Conservation (phyloP, 192 early-diverging fungal genomes). For the Coemansia sp. region DNA sequence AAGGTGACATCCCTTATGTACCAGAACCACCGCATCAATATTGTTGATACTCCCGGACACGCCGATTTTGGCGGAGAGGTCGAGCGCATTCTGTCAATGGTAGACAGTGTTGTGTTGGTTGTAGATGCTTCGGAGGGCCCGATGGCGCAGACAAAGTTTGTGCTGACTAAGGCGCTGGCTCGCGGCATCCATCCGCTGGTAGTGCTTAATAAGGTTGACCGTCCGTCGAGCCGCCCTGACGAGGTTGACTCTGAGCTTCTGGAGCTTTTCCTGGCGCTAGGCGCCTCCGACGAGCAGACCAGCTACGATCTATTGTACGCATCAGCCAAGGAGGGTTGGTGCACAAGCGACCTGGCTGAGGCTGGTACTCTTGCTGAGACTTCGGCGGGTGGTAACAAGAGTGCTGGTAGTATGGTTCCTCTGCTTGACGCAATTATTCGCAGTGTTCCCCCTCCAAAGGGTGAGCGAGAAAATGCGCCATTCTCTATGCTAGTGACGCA, state of each 20-base stretch:
- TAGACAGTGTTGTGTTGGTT: conserved; percentile 83
- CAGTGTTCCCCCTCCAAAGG: conserved; percentile 65
- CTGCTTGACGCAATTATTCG: conserved; percentile 73
- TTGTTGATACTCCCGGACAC: conserved; percentile 84
- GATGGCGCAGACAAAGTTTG: conserved; percentile 89
- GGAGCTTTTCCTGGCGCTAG: conserved; percentile 77
- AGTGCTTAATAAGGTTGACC: conserved; percentile 83
- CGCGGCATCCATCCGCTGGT: conserved; percentile 73
- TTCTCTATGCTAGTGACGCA: conserved; percentile 87
- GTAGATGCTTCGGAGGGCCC: conserved; percentile 84
- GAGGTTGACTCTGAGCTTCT: conserved; percentile 77
- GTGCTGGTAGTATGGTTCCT: conserved; percentile 59
- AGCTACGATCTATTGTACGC: conserved; percentile 75
- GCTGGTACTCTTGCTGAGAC: conserved; percentile 19
- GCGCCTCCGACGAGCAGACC: conserved; percentile 76
- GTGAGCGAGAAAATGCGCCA: conserved; percentile 60
- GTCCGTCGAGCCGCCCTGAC: conserved; percentile 70
- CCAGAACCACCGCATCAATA: conserved; percentile 77
- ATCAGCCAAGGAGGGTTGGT: conserved; percentile 84
- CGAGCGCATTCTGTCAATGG: conserved; percentile 85
- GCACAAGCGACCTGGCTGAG: conserved; percentile 57
- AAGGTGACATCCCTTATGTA: conserved; percentile 77
- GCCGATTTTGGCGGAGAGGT: conserved; percentile 75
- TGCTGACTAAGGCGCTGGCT: conserved; percentile 75
- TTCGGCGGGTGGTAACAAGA: conserved; percentile 6